A percentile compares a stretch with the other conserved stretches of the same genome.
These are phyloP conservation scores for Tolypocladium amazonense DNA, from an alignment of 2,329 filamentous ascomycete species.

Conservation along the genomic window DNA sequence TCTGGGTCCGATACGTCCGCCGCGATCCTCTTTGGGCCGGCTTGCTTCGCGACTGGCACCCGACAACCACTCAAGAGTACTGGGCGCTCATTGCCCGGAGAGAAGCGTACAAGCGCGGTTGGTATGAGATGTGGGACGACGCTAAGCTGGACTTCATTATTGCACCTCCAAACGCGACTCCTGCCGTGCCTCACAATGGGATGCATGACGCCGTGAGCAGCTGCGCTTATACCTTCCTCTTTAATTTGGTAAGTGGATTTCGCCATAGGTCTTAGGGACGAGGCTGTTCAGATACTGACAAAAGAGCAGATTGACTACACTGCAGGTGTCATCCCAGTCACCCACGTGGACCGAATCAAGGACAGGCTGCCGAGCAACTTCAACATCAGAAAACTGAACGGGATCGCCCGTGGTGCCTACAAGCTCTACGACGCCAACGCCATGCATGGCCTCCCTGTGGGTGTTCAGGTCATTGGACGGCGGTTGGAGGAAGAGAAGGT, in stretches of 20 bases:
- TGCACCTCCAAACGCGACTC: constrained; percentile 80
- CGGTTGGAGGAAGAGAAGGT: constrained; percentile 84
- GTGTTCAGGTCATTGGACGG: constrained; percentile 71
- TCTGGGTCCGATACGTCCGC: constrained; percentile 78
- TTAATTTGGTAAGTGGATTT: constrained; percentile 58
- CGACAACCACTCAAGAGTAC: constrained; percentile 65
- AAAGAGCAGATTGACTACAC: constrained; percentile 70
- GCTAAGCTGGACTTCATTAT: constrained; percentile 68
- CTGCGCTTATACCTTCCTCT: constrained; percentile 89
- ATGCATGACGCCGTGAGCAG: constrained; percentile 80
- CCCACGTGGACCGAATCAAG: constrained; percentile 61
- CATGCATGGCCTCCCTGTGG: constrained; percentile 85
- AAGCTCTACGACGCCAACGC: constrained; percentile 70
- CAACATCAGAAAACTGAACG: constrained; percentile 57
- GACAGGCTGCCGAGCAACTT: constrained; percentile 56
- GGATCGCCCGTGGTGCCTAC: constrained; percentile 73
- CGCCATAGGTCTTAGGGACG: too few relatives aligned
- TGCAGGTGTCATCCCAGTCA: constrained; percentile 72
- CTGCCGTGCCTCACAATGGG: constrained; percentile 74
- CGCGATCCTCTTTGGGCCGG: constrained; percentile 70
- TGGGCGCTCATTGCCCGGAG: constrained; percentile 72
- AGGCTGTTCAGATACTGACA: constrained; percentile 1
- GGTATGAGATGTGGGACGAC: constrained; percentile 78
- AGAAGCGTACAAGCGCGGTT: constrained; percentile 66
- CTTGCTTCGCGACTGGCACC: constrained; percentile 61